Evolutionary conservation across 345 rosid species (phyloP), one percentile per base, ranked within the genome.

Genomic region (Zanthoxylum bungeanum): DNA sequence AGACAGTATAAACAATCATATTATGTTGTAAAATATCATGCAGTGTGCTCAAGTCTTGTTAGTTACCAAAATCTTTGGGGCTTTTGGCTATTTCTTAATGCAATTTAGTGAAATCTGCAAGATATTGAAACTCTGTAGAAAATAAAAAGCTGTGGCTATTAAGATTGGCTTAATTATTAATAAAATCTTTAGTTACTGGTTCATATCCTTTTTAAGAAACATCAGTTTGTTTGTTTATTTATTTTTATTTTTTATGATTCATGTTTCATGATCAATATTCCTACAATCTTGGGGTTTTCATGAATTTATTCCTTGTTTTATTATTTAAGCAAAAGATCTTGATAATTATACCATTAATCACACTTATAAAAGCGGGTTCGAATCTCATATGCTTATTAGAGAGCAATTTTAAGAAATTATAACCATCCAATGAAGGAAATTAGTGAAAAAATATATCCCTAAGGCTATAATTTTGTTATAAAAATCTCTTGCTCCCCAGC

Each of bases 61-160:
- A 31, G 34, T 36, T 11, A 11, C 36, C 36, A 3, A 34, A 12
- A 24, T 16, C n/a, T 17, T 11, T 61, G 49, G 37, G 37, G 28
- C 40, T 37, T 60, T 36, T 9, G 65, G 65, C 47, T 37, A 22
- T 1, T 37, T 37, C 25, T 24, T 11, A 40, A 40, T 42, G 19
- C n/a, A n/a, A n/a, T 51, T 34, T 24, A 51, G 60, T 34, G 22
- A 51, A n/a, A 46, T 37, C 28, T 65, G 42, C 69, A 30, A 47
- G 69, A 36, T 36, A 25, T 34, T n/a, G 7, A 52, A 34, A 36
- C 47, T 52, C 21, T 22, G 42, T 52, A 67, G 71, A 67, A 67
- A 57, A 19, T 50, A 19, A 64, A 19, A 64, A 7, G 31, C 16
- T 52, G 49, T 51, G 22, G 60, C 60, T 22, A 67, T 8, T 0